Base-by-base conservation (phyloP, 176 grass and related monocot genomes). In the Triticum monococcum region DNA sequence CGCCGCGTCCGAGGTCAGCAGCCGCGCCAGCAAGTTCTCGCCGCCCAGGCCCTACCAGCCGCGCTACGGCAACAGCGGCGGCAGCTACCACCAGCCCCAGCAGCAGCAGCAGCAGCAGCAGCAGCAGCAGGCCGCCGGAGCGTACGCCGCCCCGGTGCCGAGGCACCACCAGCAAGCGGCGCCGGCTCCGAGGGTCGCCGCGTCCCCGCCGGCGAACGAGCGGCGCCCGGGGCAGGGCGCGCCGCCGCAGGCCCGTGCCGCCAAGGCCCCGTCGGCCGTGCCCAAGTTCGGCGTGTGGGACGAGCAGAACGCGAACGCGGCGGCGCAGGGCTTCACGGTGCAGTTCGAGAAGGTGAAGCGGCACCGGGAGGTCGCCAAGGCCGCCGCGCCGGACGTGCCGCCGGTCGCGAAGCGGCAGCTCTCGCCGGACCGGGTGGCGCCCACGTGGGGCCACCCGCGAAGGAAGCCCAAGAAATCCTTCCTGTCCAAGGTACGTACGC, bases 311-410 rank as follows among this genome's bases (percentile, higher is more conserved):
- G 81, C 71, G 69, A 75, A 65, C 62, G 56, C 66, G 63, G 88
- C 85, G 17, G 89, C 79, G 84, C 88, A 92, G 80, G 91, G 91
- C 3, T 95, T 88, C 86, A 95, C 93, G 66, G 86, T 92, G 88
- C 93, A 95, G 91, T 95, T 95, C 85, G 93, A 95, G 22, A 95
- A 92, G 86, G 86, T 95, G 74, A 90, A 95, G 83, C 86, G 87
- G 26, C 81, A 95, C 66, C 72, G 88, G 35, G 93, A 95, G 37
- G 93, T 84, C 80, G 82, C 68, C 2, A 90, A 37, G 80, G 80
- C 88, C 13, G 70, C 63, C 22, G 61, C 78, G 75, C 88, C 77
- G 76, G 48, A 83, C 18, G 81, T 63, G 28, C 40, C 63, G 80
- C 67, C 28, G 6, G 65, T 48, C 12, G 12, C 50, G 41, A 37